Percentiles rank a stretch among this genome's conserved stretches.
These are phyloP conservation scores for Cyberlindnera samutprakarnensis DNA, from an alignment of 805 yeast genomes.

Conservation along the genomic window DNA sequence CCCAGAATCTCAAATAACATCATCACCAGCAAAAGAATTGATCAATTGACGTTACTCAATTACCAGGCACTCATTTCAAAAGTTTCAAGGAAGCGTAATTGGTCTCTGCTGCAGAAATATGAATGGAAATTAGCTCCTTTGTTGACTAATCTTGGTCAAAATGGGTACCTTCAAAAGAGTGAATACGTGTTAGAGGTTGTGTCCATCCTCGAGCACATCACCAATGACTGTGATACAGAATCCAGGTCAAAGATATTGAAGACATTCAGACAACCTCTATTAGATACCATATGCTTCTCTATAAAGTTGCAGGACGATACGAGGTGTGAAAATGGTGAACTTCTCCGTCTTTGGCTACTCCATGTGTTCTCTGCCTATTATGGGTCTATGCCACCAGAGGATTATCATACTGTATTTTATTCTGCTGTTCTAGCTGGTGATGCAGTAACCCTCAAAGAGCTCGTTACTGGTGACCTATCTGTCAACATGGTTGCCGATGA, in stretches of 20 bases:
- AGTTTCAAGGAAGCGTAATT: no score
- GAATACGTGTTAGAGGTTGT: neutral
- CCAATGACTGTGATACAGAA: no score
- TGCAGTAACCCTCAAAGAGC: neutral
- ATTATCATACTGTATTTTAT: conserved; percentile 7
- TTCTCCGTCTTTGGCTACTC: neutral
- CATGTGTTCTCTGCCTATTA: neutral
- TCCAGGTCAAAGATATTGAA: conserved; percentile 1
- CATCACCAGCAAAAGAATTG: no score
- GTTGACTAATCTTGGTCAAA: neutral
- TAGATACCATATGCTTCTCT: conserved; percentile 3
- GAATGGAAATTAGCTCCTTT: neutral
- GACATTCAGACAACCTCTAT: conserved; percentile 6
- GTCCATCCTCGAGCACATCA: neutral
- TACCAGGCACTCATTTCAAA: no score
- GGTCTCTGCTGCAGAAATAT: no score
- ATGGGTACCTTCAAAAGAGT: neutral
- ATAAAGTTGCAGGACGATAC: conserved; percentile 2
- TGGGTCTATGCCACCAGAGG: conserved; percentile 5
- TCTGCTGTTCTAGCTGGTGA: conserved; percentile 2
- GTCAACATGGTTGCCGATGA: neutral
- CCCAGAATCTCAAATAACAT: no score
- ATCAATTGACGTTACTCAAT: no score
- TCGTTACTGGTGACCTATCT: conserved; percentile 1
- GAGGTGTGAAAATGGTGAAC: neutral